Percentiles rank a stretch among this genome's conserved stretches.
Evolutionary conservation across 2,329 filamentous ascomycete species (phyloP).

Genomic region (Colletotrichum karsti): DNA sequence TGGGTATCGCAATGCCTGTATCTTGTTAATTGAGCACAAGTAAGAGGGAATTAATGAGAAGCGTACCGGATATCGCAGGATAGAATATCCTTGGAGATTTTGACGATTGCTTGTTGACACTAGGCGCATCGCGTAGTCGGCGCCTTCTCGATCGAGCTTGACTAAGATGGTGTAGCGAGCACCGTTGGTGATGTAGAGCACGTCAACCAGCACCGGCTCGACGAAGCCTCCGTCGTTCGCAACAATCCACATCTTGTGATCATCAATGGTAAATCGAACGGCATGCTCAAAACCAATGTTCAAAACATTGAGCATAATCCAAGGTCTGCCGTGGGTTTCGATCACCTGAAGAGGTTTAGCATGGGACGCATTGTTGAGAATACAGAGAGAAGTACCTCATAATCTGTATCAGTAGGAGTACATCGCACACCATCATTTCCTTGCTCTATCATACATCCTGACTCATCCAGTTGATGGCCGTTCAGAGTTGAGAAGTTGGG

Average conservation of each 20-base stretch:
- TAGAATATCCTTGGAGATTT: slow-evolving; percentile 60
- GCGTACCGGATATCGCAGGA: slow-evolving; percentile 41
- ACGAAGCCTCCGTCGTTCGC: slow-evolving; percentile 63
- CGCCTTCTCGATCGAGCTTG: slow-evolving; percentile 49
- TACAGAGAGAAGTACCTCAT: not conserved
- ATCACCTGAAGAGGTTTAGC: not conserved
- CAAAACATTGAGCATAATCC: slow-evolving; percentile 15
- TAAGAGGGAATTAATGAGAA: not conserved
- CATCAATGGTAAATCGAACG: slow-evolving; percentile 53
- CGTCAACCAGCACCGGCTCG: slow-evolving; percentile 49
- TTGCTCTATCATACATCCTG: not conserved
- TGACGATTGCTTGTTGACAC: slow-evolving; percentile 59
- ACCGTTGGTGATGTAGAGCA: slow-evolving; percentile 52
- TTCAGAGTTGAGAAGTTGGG: not conserved
- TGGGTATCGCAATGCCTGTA: not conserved
- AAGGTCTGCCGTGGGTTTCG: not conserved
- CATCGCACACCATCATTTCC: slow-evolving; percentile 6
- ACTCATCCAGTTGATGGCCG: not conserved
- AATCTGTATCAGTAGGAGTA: not conserved
- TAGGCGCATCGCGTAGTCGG: slow-evolving; percentile 63
- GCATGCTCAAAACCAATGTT: slow-evolving; percentile 20
- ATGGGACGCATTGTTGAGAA: not conserved
- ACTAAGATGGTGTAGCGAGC: slow-evolving; percentile 61
- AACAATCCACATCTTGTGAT: slow-evolving; percentile 60
- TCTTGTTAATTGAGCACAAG: not conserved